Base-by-base conservation (phyloP, 805 yeast species). In the Pichia deserticola region DNA sequence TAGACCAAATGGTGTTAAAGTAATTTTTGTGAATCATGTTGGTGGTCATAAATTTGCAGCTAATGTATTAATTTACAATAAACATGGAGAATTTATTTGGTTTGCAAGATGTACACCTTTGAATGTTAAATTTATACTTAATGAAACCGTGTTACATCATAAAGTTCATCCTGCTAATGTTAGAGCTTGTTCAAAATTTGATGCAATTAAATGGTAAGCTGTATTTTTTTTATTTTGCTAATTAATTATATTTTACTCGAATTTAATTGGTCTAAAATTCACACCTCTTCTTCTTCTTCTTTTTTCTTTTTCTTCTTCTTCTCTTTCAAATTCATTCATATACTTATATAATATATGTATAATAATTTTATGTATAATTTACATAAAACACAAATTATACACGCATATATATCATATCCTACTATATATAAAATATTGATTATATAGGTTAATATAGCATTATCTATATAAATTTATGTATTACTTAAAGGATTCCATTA, bases 1-100 rank as follows among this genome's bases (percentile, higher is more conserved):
- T 44, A 75, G 89, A 48, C 81, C 86, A 0, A 82, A 75, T 34
- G 98, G 97, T 7, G 87, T 84, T 1, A 69, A 71, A 6, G 88
- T 89, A 3, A 71, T 76, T 2, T 89, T 65, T 57, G 77, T 86
- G 33, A 89, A 87, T 60, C 99, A 92, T 65, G 86, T 92, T 30
- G 99, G 99, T 7, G 98, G 98, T 5, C 99, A 92, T 68, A 93
- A 93, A 65, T 93, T 73, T 66, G 89, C 93, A 1, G 97, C 97
- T 3, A 92, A 92, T 64, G 86, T 88, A 4, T 74, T 89, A 46
- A 78, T 92, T 13, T 89, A 89, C 62, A 68, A 81, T 55, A 81
- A 76, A 54, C 69, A 78, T 10, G 95, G 93, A 6, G 86, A 86
- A 56, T 81, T 83, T 51, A 77, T 89, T 32, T 89, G 97, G 97